These are phyloP conservation scores for Hippophae rhamnoides DNA, from an alignment of 306 rosid genomes.

Conservation along the genomic window DNA sequence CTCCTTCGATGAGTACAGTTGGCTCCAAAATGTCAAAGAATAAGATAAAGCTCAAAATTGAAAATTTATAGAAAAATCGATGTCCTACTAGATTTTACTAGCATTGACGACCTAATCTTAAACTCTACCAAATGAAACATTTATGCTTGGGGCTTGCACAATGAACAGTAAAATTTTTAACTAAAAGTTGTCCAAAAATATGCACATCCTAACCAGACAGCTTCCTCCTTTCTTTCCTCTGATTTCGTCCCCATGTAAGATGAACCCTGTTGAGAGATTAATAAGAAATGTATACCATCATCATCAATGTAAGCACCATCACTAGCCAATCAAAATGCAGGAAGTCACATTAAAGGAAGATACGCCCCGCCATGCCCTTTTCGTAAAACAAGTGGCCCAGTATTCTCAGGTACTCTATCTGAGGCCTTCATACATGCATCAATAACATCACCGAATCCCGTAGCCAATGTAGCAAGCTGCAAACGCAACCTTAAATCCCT, in stretches of 20 bases:
- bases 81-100: conserved; percentile 9
- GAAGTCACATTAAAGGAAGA: conserved; percentile 76
- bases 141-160: too few species aligned
- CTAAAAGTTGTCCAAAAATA: too few species aligned
- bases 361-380: conserved; percentile 96
- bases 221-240: not conserved
- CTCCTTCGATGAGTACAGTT: conserved; percentile 5
- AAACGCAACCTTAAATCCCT: conserved; percentile 69
- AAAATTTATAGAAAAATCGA: not conserved
- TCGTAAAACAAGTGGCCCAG: conserved; percentile 74
- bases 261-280: not conserved
- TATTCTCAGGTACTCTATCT: conserved; percentile 79
- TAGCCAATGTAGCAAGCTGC: conserved; percentile 69
- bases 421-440: conserved; percentile 49
- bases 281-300: not conserved
- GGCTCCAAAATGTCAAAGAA: conserved; percentile 16
- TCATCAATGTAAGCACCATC: not conserved
- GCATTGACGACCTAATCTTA: conserved; percentile 10
- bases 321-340: not conserved
- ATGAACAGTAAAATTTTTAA: too few species aligned
- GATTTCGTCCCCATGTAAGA: not conserved
- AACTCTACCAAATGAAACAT: too few species aligned
- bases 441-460: conserved; percentile 65
- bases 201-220: too few species aligned
- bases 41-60: not conserved